Base-by-base conservation (phyloP, 495 filamentous ascomycete genomes). In the Penicillium nucicola region DNA sequence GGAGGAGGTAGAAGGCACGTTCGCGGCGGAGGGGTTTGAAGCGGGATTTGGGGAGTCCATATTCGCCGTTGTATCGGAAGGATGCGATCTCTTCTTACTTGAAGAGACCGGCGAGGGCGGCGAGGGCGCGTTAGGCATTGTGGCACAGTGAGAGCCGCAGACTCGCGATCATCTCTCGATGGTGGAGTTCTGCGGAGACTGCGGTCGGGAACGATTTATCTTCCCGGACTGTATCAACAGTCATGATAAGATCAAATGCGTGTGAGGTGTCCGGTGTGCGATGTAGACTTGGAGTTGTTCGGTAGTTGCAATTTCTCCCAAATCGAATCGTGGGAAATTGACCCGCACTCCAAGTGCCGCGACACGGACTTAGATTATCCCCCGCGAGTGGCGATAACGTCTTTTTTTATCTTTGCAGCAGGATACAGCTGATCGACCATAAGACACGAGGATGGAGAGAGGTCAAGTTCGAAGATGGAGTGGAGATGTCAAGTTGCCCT, bases 31-130 rank as follows among this genome's bases (percentile, higher is more conserved):
- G 39, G 49, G 39, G 45, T 51, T 52, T n/a, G 56, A 30, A 14
- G 38, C 28, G 34, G 52, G 7, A 42, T 50, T 48, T 30, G 49
- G 31, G 47, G 49, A 46, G 53, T 58, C 52, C 55, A 43, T 48
- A 49, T 50, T 49, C 47, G 56, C 52, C 38, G 60, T 54, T 43
- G 58, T 55, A 13, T 57, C 53, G 25, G 64, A 52, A 31, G 71
- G 58, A 47, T 70, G 71, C 17, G 69, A 65, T 63, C 72, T 67
- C 60, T 76, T 76, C 58, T 65, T 71, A 42, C 71, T 68, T 40
- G 58, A 56, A 47, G 70, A 68, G 51, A 62, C 45, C 34, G 70
- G 70, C 5, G 71, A 69, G 19, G 50, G 56, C 35, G 65, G 69
- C 14, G 68, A 67, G 36, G 65, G 52, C 38, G 60, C 52, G 52